phyloP scores from a whole-genome alignment of 176 grass and related monocot genomes.

The Cymbopogon citratus region DNA sequence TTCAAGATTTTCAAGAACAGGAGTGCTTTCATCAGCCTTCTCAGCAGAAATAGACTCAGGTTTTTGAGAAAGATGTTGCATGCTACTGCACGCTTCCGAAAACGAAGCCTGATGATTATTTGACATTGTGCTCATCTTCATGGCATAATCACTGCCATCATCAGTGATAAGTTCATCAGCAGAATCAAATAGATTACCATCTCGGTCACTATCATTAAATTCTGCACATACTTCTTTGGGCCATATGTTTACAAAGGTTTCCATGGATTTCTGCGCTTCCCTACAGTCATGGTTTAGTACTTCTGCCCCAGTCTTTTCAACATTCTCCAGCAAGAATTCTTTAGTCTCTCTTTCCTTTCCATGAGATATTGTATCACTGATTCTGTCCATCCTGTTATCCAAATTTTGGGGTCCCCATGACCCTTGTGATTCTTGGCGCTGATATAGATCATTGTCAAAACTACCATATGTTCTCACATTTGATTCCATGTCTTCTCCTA shows the following conservation, averaged over 20 bases:
- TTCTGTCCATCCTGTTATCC: conserved; percentile 17
- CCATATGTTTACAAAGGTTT: neutral
- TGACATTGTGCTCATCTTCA: conserved; percentile 11
- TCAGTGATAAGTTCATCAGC: conserved; percentile 28
- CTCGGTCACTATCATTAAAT: conserved; percentile 18
- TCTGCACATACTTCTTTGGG: conserved; percentile 27
- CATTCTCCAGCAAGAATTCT: conserved; percentile 19
- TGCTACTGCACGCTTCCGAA: conserved; percentile 24
- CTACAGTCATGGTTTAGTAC: conserved; percentile 12
- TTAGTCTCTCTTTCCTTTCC: conserved; percentile 15
- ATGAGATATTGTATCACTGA: conserved; percentile 16
- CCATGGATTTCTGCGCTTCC: conserved; percentile 7
- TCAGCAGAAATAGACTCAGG: neutral
- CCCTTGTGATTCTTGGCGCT: conserved; percentile 31
- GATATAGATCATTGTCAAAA: conserved; percentile 18
- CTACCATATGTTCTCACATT: conserved; percentile 19
- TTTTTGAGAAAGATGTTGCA: conserved; percentile 28
- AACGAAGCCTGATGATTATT: conserved; percentile 25
- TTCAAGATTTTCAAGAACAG: conserved; percentile 20
- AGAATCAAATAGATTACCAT: conserved; percentile 23
- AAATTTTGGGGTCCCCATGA: conserved; percentile 21
- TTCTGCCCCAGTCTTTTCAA: conserved; percentile 22
- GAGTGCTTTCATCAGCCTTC: conserved; percentile 18
- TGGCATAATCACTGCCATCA: conserved; percentile 6
- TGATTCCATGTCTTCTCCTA: conserved; percentile 15